A percentile compares a stretch with the other conserved stretches of the same genome.
phyloP scores from a whole-genome alignment of 441 rosid genomes.

The Viola pubescens region DNA sequence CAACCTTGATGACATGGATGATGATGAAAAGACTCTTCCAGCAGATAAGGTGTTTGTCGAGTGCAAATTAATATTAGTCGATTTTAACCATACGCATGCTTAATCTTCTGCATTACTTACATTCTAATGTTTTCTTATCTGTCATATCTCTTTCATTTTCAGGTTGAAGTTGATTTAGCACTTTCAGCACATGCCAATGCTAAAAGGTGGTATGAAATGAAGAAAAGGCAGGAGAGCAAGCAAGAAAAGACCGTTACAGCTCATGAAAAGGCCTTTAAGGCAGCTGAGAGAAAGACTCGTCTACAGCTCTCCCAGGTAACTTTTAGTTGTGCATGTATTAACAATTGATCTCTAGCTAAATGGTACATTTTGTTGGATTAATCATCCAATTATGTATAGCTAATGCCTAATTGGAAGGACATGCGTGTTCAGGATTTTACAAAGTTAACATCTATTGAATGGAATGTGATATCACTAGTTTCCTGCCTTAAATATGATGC shows the following conservation, averaged over 20 bases:
- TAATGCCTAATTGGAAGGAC: conserved; percentile 2
- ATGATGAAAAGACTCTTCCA: conserved; percentile 91
- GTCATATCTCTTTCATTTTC: conserved; percentile 7
- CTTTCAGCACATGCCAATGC: conserved; percentile 96
- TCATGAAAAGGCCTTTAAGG: conserved; percentile 92
- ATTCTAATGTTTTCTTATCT: conserved; percentile 3
- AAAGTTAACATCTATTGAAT: not conserved
- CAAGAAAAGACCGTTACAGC: conserved; percentile 91
- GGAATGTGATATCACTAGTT: not conserved
- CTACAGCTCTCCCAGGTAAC: conserved; percentile 86
- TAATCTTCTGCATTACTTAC: not conserved
- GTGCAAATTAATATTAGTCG: conserved; percentile 8
- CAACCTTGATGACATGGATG: conserved; percentile 98
- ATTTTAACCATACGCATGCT: conserved; percentile 8
- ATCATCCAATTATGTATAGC: not conserved
- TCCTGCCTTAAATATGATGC: conserved; percentile 1
- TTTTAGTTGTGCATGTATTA: conserved; percentile 13
- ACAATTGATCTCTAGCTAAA: conserved; percentile 9
- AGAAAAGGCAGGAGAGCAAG: conserved; percentile 89
- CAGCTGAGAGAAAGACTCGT: conserved; percentile 93
- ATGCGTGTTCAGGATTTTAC: not conserved
- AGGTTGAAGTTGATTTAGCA: conserved; percentile 97
- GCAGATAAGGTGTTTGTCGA: conserved; percentile 62
- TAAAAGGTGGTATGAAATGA: conserved; percentile 86
- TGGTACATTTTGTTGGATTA: conserved; percentile 9